phyloP scores from a whole-genome alignment of 2,329 filamentous ascomycete genomes.

The Fusarium torreyae region DNA sequence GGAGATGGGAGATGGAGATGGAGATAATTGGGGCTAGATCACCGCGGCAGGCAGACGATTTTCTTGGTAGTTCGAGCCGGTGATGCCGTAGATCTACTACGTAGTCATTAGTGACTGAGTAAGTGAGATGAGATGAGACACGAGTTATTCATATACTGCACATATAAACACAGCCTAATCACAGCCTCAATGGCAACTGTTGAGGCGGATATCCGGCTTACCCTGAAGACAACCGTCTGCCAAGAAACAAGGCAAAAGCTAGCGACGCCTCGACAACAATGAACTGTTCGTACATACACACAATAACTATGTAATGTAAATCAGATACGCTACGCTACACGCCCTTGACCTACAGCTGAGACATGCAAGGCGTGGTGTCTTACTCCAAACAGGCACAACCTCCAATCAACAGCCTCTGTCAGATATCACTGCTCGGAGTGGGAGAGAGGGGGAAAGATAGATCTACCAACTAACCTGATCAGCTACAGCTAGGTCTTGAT shows the following conservation, averaged over 20 bases:
- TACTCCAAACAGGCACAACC: not conserved
- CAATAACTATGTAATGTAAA: not conserved
- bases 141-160: not conserved
- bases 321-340: not conserved
- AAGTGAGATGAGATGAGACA: slow-evolving; percentile 3
- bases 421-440: slow-evolving; percentile 10
- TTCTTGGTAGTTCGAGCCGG: slow-evolving; percentile 4
- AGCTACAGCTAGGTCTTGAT: not conserved
- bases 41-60: not conserved
- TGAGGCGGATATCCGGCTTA: too few relatives aligned
- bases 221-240: too few relatives aligned
- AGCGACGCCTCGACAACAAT: not conserved
- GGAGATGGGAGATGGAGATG: slow-evolving; percentile 3
- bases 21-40: not conserved
- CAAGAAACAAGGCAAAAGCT: slow-evolving; percentile 1
- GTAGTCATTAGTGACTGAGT: not conserved
- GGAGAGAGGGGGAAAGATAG: slow-evolving; percentile 9
- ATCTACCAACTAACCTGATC: slow-evolving; percentile 7
- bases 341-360: slow-evolving; percentile 29
- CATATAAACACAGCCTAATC: not conserved
- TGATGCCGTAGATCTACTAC: slow-evolving; percentile 3
- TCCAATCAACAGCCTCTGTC: slow-evolving; percentile 30
- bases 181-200: not conserved
- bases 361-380: slow-evolving; percentile 37
- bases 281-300: slow-evolving; percentile 1